These are phyloP conservation scores for Tephrocybe sp. DNA, from an alignment of 768 basidiomycete species.

Conservation along the genomic window DNA sequence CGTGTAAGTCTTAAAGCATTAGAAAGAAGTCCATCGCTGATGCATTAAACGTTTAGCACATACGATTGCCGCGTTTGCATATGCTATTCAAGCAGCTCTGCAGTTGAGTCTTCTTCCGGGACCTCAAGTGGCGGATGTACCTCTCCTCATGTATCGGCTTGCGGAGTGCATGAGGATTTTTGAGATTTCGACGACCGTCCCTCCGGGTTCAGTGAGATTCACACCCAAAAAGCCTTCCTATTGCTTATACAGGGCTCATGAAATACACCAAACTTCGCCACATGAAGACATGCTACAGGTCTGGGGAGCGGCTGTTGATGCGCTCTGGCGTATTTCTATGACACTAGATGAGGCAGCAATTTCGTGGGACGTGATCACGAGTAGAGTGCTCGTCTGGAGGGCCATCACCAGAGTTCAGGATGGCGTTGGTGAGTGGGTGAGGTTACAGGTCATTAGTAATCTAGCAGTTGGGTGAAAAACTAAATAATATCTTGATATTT, in stretches of 20 bases:
- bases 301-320: constrained; percentile 55
- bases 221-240: not conserved
- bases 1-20: constrained; percentile 22
- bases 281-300: constrained; percentile 26
- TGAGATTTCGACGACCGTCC: constrained; percentile 22
- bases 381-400: constrained; percentile 57
- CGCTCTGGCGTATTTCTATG: constrained; percentile 57
- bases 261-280: constrained; percentile 33
- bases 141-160: constrained; percentile 28
- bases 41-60: constrained; percentile 5
- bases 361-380: constrained; percentile 53
- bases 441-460: constrained; percentile 30
- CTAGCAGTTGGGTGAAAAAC: constrained; percentile 3
- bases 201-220: constrained; percentile 5
- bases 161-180: constrained; percentile 25
- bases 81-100: constrained; percentile 29
- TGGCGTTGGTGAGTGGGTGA: constrained; percentile 55
- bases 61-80: constrained; percentile 13
- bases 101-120: constrained; percentile 36
- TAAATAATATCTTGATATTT: too few relatives aligned
- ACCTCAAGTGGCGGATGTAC: constrained; percentile 22
- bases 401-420: constrained; percentile 37
- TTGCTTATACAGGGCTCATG: constrained; percentile 32
- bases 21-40: not conserved
- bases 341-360: constrained; percentile 20